Percentiles rank a stretch among this genome's conserved stretches.
Conservation (phyloP, 1,284 basidiomycete species). For the Sporisorium exsertum region DNA sequence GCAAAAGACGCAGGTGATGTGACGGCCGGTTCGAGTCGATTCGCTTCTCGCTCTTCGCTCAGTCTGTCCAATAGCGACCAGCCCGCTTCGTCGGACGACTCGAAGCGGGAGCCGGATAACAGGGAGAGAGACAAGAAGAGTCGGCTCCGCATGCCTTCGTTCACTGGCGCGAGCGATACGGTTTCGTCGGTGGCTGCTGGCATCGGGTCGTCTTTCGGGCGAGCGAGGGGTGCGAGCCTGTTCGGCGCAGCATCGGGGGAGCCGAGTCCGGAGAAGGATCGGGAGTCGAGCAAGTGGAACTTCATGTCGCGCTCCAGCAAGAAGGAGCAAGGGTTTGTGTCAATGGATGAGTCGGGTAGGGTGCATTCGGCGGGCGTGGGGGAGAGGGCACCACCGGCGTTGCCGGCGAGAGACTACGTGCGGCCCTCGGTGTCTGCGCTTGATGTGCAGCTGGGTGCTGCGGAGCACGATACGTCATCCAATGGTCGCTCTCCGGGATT, state of each 20-base stretch:
- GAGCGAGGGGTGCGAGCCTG: constrained; percentile 12
- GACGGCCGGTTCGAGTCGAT: constrained; percentile 8
- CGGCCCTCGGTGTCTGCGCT: constrained; percentile 15
- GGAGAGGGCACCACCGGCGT: constrained; percentile 8
- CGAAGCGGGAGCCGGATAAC: constrained; percentile 7
- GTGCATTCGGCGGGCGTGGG: not conserved
- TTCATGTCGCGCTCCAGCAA: constrained; percentile 24
- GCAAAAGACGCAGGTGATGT: constrained; percentile 32
- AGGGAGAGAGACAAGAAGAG: constrained; percentile 26
- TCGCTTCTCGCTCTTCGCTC: constrained; percentile 32
- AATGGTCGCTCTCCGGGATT: constrained; percentile 2
- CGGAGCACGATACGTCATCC: constrained; percentile 4
- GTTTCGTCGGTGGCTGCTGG: constrained; percentile 36
- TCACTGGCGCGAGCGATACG: constrained; percentile 31
- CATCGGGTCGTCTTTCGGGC: constrained; percentile 32
- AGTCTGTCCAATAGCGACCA: constrained; percentile 24
- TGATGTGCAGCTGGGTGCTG: constrained; percentile 27
- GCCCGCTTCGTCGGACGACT: constrained; percentile 9
- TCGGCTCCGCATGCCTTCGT: constrained; percentile 46
- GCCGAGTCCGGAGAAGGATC: constrained; percentile 34
- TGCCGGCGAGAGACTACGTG: constrained; percentile 21
- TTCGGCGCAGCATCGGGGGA: constrained; percentile 9
- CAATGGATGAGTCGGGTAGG: constrained; percentile 30
- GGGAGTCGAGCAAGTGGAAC: constrained; percentile 39
- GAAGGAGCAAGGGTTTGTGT: constrained; percentile 40